Evolutionary conservation across 2,329 filamentous ascomycete species (phyloP).

Genomic region (Ascochyta koolunga): DNA sequence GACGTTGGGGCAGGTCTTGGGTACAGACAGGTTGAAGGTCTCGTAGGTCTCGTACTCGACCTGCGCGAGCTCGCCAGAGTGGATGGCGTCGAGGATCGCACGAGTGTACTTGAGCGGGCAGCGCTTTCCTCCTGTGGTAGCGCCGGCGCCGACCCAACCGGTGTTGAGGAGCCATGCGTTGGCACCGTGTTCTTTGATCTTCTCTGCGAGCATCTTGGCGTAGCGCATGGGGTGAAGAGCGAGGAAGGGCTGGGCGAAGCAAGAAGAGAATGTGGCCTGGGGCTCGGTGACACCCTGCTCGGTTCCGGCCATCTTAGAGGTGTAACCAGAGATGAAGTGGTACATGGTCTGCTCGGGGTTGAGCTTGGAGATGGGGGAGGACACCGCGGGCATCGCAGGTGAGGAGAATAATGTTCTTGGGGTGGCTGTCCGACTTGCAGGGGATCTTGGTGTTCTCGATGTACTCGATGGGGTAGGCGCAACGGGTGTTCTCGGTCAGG

Average conservation of each 20-base stretch:
- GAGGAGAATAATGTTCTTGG: slow-evolving; percentile 95
- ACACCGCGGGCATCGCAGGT: slow-evolving; percentile 98
- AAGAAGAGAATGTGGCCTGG: slow-evolving; percentile 97
- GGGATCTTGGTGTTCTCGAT: slow-evolving; percentile 99
- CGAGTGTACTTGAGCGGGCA: slow-evolving; percentile 99
- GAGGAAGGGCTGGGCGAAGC: slow-evolving; percentile 99
- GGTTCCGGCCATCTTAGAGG: slow-evolving; percentile 99
- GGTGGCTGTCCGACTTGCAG: slow-evolving; percentile 85
- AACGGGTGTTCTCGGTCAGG: slow-evolving; percentile 97
- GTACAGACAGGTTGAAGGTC: slow-evolving; percentile 96
- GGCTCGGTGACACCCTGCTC: slow-evolving; percentile 97
- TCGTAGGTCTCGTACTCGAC: slow-evolving; percentile 94
- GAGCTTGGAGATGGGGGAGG: slow-evolving; percentile 96
- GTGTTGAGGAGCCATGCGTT: slow-evolving; percentile 99
- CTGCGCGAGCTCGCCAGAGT: slow-evolving; percentile 93
- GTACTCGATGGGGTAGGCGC: slow-evolving; percentile 98
- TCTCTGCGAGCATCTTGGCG: slow-evolving; percentile 96
- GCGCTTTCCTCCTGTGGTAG: slow-evolving; percentile 87
- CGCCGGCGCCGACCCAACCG: slow-evolving; percentile 92
- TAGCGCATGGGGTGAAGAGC: slow-evolving; percentile 99
- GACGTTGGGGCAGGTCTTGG: slow-evolving; percentile 86
- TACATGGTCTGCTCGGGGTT: slow-evolving; percentile 97
- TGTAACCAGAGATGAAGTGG: slow-evolving; percentile 99
- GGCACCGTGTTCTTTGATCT: slow-evolving; percentile 93
- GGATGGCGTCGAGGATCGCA: slow-evolving; percentile 96